Evolutionary conservation across 441 rosid species (phyloP), one percentile per base, ranked within the genome.

Genomic region (Metrosideros polymorpha): DNA sequence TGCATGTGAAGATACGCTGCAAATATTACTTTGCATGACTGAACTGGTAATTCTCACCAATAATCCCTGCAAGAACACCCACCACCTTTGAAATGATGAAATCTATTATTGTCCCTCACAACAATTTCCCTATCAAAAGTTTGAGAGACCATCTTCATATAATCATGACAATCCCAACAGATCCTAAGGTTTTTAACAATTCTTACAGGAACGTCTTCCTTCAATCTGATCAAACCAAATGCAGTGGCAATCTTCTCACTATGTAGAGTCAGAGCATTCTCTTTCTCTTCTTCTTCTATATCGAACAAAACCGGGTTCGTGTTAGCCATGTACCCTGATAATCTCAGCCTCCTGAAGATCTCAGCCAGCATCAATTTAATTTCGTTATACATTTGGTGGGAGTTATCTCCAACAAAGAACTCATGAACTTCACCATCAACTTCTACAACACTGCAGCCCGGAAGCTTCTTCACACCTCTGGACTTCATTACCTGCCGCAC

Each of bases 181-280:
- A 94, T 93, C 43, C 96, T 92, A 43, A 94, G 96, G 86, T 94
- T 95, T 89, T 95, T 95, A 49, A 94, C 93, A 49, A 95, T 93
- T 25, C 95, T 90, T 55, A 94, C 91, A 5, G 93, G 91, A 84
- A 90, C 90, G 39, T 94, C 90, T 35, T 90, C 87, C 42, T 88
- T 88, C 1, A 87, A 71, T 76, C 93, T 92, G 82, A 94, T 92
- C 83, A 95, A 91, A 75, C 97, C 96, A 87, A 92, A 95, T 45
- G 96, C 93, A 52, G 95, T 94, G 3, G 98, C 97, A 85, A 94
- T 85, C 93, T 91, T 95, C 91, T 94, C 98, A 49, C 96, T 95
- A 85, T 95, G 97, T 85, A 92, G 93, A 66, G 87, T 90, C 29
- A 95, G 89, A 57, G 95, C 95, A 47, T 92, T 94, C 83, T 92